Evolutionary conservation across 2,329 filamentous ascomycete genomes (phyloP).

Genomic region (Arthrobotrys entomopaga): DNA sequence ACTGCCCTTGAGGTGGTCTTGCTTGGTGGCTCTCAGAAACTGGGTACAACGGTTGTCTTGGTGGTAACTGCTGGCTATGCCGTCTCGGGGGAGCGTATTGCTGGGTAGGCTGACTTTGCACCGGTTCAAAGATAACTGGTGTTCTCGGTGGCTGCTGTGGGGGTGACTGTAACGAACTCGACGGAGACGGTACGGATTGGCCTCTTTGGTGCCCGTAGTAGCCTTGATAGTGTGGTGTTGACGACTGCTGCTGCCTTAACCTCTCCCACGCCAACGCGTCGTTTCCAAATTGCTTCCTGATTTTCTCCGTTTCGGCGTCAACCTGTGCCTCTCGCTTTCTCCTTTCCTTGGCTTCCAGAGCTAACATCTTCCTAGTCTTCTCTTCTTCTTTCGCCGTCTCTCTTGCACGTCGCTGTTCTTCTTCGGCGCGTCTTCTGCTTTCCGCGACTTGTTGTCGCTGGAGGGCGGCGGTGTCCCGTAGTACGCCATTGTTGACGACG

Average conservation of each 20-base stretch:
- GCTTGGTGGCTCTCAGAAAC: conserved; percentile 44
- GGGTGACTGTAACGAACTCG: conserved; percentile 20
- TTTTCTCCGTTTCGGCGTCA: conserved; percentile 80
- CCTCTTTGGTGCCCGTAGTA: conserved; percentile 42
- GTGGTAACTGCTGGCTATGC: conserved; percentile 41
- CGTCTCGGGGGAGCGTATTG: conserved; percentile 6
- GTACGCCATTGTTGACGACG: conserved; percentile 56
- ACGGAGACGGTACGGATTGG: conserved; percentile 24
- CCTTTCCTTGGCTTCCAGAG: conserved; percentile 59
- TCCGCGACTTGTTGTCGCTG: conserved; percentile 67
- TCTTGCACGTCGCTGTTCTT: conserved; percentile 58
- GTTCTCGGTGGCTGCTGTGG: conserved; percentile 20
- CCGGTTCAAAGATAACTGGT: conserved; percentile 41
- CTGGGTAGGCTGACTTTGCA: not conserved
- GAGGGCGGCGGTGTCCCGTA: conserved; percentile 60
- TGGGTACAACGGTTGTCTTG: conserved; percentile 45
- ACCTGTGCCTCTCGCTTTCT: conserved; percentile 68
- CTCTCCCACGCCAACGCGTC: conserved; percentile 43
- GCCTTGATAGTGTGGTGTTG: conserved; percentile 3
- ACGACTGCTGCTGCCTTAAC: conserved; percentile 27
- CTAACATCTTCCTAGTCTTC: conserved; percentile 56
- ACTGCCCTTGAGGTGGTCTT: conserved; percentile 34
- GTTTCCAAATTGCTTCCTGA: conserved; percentile 62
- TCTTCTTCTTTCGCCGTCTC: conserved; percentile 57
- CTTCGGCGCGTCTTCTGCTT: conserved; percentile 63